Evolutionary conservation across 768 basidiomycete species (phyloP).

Genomic region (Pleurotus djamor): DNA sequence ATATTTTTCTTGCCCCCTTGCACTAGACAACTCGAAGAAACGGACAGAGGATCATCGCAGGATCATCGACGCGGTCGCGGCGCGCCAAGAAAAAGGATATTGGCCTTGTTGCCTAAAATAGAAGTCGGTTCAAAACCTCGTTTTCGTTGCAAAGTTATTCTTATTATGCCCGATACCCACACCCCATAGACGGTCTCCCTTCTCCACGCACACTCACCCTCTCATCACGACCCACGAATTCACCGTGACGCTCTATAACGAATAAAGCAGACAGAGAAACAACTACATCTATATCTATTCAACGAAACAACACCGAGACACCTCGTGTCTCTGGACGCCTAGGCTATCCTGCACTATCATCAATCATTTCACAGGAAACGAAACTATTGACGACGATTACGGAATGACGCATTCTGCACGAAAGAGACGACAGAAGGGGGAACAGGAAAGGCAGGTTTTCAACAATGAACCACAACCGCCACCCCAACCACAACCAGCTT

Average conservation of each 20-base stretch:
- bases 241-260: not conserved
- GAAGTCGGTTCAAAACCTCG: constrained; percentile 5
- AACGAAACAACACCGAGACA: no score
- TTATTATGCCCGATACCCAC: constrained; percentile 9
- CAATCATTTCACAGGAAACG: no score
- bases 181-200: not conserved
- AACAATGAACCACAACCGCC: constrained; percentile 1
- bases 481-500: not conserved
- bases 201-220: not conserved
- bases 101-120: constrained; percentile 1
- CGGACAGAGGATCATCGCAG: no score
- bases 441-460: not conserved
- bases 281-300: not conserved
- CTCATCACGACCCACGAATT: not conserved
- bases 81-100: not conserved
- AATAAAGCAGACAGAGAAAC: not conserved
- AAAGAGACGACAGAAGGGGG: constrained; percentile 1
- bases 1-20: no score
- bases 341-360: no score
- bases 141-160: constrained; percentile 2
- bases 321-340: no score
- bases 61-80: not conserved
- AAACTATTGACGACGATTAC: not conserved
- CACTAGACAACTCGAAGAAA: no score
- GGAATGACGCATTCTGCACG: not conserved